These are phyloP conservation scores for Claviceps fusiformis DNA, from an alignment of 2,329 filamentous ascomycete genomes.

Conservation along the genomic window DNA sequence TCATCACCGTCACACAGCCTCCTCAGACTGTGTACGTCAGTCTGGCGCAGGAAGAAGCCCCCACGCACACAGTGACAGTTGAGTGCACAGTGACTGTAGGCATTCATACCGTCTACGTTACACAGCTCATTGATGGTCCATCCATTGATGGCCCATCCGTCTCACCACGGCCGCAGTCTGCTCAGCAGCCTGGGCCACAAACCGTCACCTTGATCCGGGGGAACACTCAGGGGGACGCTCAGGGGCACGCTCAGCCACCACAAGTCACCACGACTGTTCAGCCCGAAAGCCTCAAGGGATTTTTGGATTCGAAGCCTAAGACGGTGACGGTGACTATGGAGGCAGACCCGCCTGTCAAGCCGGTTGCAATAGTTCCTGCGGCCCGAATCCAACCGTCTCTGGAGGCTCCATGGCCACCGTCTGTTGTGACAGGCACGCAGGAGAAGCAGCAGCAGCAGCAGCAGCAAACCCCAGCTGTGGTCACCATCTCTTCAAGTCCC, in stretches of 20 bases:
- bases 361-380: constrained; percentile 11
- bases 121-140: background rate
- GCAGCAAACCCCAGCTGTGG: background rate
- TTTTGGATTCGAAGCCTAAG: constrained; percentile 6
- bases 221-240: background rate
- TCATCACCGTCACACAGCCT: constrained; percentile 15
- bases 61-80: constrained; percentile 9
- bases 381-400: background rate
- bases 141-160: constrained; percentile 1
- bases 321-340: constrained; percentile 9
- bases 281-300: constrained; percentile 3
- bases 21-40: constrained; percentile 15
- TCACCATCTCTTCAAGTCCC: background rate
- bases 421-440: constrained; percentile 3
- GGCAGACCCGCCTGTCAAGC: constrained; percentile 8
- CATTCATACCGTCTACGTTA: constrained; percentile 8
- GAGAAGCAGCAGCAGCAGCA: no score
- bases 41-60: constrained; percentile 7
- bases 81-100: constrained; percentile 10
- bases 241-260: background rate
- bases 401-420: background rate
- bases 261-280: constrained; percentile 13
- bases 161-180: constrained; percentile 2
- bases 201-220: constrained; percentile 4
- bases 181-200: background rate